These are phyloP conservation scores for Crithidia brevicula DNA, from an alignment of 208 protist genomes.

Conservation along the genomic window DNA sequence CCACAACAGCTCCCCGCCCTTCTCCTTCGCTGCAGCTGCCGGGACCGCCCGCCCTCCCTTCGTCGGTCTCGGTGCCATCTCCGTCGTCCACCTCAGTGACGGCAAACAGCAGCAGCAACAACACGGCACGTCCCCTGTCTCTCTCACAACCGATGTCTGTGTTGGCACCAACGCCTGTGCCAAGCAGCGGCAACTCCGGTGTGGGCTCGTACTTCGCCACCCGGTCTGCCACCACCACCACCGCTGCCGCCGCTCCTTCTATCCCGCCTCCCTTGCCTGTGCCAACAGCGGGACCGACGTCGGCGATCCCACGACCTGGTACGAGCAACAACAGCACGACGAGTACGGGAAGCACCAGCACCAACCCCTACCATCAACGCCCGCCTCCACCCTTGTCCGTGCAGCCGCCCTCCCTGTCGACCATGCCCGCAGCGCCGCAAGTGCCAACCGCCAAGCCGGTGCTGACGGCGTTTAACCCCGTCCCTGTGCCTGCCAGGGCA, in stretches of 20 bases:
- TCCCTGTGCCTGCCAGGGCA: slow-evolving; percentile 16
- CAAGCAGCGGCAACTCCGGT: not conserved
- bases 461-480: slow-evolving; percentile 25
- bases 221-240: not conserved
- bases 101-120: not conserved
- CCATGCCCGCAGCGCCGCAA: too few relatives aligned
- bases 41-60: not conserved
- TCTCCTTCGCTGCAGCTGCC: too few relatives aligned
- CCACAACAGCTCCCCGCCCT: too few relatives aligned
- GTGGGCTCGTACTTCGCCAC: slow-evolving; percentile 29
- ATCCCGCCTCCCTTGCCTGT: not conserved
- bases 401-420: not conserved
- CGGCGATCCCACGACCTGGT: slow-evolving; percentile 1
- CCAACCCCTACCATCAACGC: slow-evolving; percentile 3
- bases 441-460: slow-evolving; percentile 16
- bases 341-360: slow-evolving; percentile 16
- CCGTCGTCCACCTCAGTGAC: not conserved
- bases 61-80: not conserved
- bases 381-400: slow-evolving; percentile 3
- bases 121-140: not conserved
- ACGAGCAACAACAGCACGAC: slow-evolving; percentile 18
- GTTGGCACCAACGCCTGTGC: not conserved
- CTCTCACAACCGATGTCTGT: not conserved
- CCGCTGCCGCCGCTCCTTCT: not conserved
- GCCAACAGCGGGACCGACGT: not conserved